phyloP scores from a whole-genome alignment of 169 alveolate species.

The Babesia gibsoni region DNA sequence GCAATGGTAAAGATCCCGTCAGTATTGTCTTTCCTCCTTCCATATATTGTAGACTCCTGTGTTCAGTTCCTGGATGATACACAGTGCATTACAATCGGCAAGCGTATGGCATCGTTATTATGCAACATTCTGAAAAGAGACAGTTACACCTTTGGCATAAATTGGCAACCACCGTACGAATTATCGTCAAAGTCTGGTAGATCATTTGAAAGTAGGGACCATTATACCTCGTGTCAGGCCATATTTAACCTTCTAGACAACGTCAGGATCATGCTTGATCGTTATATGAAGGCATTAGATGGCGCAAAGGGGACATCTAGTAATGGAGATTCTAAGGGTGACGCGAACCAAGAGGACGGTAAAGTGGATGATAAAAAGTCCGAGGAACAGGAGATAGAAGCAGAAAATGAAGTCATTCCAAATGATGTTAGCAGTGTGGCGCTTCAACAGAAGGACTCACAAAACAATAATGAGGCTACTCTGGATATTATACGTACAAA shows the following conservation, averaged over 20 bases:
- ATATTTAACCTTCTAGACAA: constrained; percentile 42
- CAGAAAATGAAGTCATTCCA: too few species aligned
- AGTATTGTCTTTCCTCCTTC: constrained; percentile 39
- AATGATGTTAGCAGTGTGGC: too few species aligned
- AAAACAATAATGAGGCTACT: too few species aligned
- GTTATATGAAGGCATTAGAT: neutral
- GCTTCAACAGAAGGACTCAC: too few species aligned
- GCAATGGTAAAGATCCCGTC: constrained; percentile 51
- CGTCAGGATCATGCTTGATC: constrained; percentile 21
- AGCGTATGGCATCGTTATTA: constrained; percentile 38
- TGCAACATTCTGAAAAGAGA: constrained; percentile 43
- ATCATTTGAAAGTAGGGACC: constrained; percentile 16
- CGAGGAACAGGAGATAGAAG: too few species aligned
- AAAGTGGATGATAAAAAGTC: too few species aligned
- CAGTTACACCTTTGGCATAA: constrained; percentile 43
- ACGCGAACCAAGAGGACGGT: too few species aligned
- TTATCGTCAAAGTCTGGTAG: neutral
- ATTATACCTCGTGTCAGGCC: constrained; percentile 53
- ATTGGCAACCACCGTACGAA: constrained; percentile 44
- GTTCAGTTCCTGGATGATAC: constrained; percentile 17
- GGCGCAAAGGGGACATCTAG: too few species aligned
- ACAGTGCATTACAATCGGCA: constrained; percentile 35
- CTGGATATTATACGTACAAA: neutral
- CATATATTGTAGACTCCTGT: constrained; percentile 36
- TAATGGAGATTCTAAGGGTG: too few species aligned